These are phyloP conservation scores for Syncephalastrum sp. DNA, from an alignment of 371 early-diverging fungal species.

Conservation along the genomic window DNA sequence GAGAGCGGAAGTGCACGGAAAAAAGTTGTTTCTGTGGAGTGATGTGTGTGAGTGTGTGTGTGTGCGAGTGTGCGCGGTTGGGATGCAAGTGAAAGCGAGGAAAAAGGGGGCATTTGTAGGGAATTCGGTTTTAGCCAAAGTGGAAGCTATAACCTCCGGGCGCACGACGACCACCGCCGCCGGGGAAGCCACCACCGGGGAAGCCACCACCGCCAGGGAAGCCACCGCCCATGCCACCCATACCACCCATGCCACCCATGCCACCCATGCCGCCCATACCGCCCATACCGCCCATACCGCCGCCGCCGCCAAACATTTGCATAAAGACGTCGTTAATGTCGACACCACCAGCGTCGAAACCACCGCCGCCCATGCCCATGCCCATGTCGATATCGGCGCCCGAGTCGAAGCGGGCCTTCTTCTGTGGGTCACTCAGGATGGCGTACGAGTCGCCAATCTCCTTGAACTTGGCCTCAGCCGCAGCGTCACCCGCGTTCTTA, in stretches of 20 bases:
- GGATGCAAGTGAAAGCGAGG: too few relatives aligned
- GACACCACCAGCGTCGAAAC: slow-evolving; percentile 51
- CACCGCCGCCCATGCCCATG: slow-evolving; percentile 44
- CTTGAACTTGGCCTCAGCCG: slow-evolving; percentile 80
- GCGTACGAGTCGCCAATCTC: slow-evolving; percentile 80
- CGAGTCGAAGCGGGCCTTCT: slow-evolving; percentile 77
- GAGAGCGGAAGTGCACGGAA: too few relatives aligned
- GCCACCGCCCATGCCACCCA: slow-evolving; percentile 3
- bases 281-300: slow-evolving; percentile 30
- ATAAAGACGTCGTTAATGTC: slow-evolving; percentile 67
- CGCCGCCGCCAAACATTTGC: slow-evolving; percentile 59
- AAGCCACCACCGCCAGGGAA: slow-evolving; percentile 9
- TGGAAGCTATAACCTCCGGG: slow-evolving; percentile 3
- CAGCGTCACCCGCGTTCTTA: slow-evolving; percentile 67
- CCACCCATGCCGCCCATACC: slow-evolving; percentile 37
- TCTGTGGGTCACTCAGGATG: slow-evolving; percentile 78
- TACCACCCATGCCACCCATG: slow-evolving; percentile 19
- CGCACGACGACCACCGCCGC: not conserved
- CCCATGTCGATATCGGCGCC: slow-evolving; percentile 80
- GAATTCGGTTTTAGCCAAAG: slow-evolving; percentile 4
- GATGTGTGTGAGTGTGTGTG: too few relatives aligned
- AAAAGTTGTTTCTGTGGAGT: too few relatives aligned
- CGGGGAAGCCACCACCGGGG: slow-evolving; percentile 9
- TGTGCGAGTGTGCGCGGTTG: too few relatives aligned
- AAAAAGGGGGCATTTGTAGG: too few relatives aligned